A percentile compares a stretch with the other conserved stretches of the same genome.
Evolutionary conservation across 352 stramenopile species (phyloP).

Genomic region (Globisporangium paddicum): DNA sequence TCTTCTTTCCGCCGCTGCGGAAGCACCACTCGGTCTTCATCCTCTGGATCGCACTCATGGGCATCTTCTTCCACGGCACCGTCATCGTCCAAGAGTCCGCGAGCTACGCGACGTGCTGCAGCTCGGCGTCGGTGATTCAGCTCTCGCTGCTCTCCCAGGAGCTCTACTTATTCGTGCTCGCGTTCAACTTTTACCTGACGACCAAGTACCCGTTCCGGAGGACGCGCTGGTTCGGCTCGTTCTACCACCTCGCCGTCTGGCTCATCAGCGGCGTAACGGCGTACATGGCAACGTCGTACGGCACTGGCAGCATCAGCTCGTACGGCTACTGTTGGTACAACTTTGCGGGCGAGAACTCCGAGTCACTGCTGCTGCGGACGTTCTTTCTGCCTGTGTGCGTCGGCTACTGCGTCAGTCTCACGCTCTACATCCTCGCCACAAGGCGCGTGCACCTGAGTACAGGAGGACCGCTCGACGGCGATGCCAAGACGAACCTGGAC

Average conservation of each 20-base stretch:
- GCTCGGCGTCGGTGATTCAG: slow-evolving; percentile 56
- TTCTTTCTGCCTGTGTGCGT: slow-evolving; percentile 56
- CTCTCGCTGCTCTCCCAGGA: slow-evolving; percentile 72
- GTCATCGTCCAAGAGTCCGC: slow-evolving; percentile 45
- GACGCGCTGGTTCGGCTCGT: slow-evolving; percentile 52
- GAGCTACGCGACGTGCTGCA: slow-evolving; percentile 56
- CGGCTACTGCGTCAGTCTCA: slow-evolving; percentile 66
- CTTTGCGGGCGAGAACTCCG: slow-evolving; percentile 29
- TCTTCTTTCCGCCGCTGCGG: slow-evolving; percentile 75
- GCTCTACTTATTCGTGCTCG: slow-evolving; percentile 82
- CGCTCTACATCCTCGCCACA: slow-evolving; percentile 66
- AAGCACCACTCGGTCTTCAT: slow-evolving; percentile 77
- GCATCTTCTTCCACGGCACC: slow-evolving; percentile 74
- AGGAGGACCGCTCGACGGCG: slow-evolving; percentile 25
- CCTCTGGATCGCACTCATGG: slow-evolving; percentile 79
- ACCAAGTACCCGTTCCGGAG: slow-evolving; percentile 85
- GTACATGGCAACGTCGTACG: slow-evolving; percentile 44
- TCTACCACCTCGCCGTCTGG: slow-evolving; percentile 78
- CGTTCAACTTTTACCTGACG: slow-evolving; percentile 85
- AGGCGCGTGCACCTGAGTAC: slow-evolving; percentile 64
- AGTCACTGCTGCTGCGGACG: slow-evolving; percentile 58
- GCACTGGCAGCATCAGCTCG: slow-evolving; percentile 47
- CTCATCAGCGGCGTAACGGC: slow-evolving; percentile 37
- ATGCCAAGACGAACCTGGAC: slow-evolving; percentile 68
- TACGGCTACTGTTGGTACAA: slow-evolving; percentile 86